A percentile compares a stretch with the other conserved stretches of the same genome.
Evolutionary conservation across 345 rosid genomes (phyloP).

Genomic region (Turritis glabra): DNA sequence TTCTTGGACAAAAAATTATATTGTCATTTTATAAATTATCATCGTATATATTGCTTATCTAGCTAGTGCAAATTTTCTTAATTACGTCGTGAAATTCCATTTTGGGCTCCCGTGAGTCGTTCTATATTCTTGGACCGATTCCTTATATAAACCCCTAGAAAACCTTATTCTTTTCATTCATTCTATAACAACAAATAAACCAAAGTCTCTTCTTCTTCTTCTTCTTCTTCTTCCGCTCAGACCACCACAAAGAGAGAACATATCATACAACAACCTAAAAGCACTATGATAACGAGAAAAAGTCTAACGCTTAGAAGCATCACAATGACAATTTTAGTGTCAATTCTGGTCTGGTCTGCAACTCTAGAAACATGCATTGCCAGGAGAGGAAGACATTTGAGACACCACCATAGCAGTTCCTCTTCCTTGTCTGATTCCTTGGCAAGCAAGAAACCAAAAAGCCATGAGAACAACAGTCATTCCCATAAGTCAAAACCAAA

Average conservation of each 20-base stretch:
- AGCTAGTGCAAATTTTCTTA: not conserved
- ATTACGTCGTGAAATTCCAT: not conserved
- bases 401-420: constrained; percentile 47
- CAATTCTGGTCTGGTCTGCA: constrained; percentile 61
- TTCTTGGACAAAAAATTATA: not conserved
- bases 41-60: not conserved
- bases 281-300: constrained; percentile 38
- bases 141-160: constrained; percentile 48
- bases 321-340: constrained; percentile 52
- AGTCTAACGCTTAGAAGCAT: constrained; percentile 45
- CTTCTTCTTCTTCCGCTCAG: not conserved
- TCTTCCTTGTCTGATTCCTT: constrained; percentile 47
- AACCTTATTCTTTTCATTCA: constrained; percentile 22
- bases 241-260: constrained; percentile 13
- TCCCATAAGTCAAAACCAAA: constrained; percentile 51
- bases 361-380: constrained; percentile 75
- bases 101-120: constrained; percentile 36
- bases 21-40: not conserved
- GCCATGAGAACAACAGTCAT: constrained; percentile 34
- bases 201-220: constrained; percentile 19
- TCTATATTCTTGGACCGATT: constrained; percentile 27
- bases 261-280: constrained; percentile 10
- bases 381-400: constrained; percentile 82
- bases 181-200: constrained; percentile 10
- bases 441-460: constrained; percentile 57